These are phyloP conservation scores for Hypoxylon sp. DNA, from an alignment of 2,329 filamentous ascomycete genomes.

Conservation along the genomic window DNA sequence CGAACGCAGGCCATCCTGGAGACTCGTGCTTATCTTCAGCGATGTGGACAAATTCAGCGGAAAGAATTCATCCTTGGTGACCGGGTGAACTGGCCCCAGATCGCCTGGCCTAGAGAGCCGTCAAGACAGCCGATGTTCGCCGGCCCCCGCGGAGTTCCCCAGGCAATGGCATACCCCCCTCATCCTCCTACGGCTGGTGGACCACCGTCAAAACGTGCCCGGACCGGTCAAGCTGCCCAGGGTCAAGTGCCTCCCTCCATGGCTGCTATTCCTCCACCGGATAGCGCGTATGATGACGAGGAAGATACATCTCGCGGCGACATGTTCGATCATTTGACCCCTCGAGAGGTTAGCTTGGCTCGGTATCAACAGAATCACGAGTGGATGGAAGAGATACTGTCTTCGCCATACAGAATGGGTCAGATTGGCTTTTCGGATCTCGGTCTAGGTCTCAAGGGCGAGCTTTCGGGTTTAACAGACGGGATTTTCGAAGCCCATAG, in stretches of 20 bases:
- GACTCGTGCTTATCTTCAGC: slow-evolving; percentile 75
- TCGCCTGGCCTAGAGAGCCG: slow-evolving; percentile 75
- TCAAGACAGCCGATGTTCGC: slow-evolving; percentile 67
- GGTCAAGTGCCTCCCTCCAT: slow-evolving; percentile 56
- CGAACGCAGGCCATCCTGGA: slow-evolving; percentile 73
- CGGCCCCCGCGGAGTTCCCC: slow-evolving; percentile 66
- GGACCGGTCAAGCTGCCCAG: slow-evolving; percentile 61
- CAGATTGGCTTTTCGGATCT: slow-evolving; percentile 91
- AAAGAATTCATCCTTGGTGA: slow-evolving; percentile 97
- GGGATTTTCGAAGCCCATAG: slow-evolving; percentile 82
- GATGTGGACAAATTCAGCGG: slow-evolving; percentile 83
- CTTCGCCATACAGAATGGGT: slow-evolving; percentile 86
- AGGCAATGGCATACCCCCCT: slow-evolving; percentile 74
- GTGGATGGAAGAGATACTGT: slow-evolving; percentile 98
- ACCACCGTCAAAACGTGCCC: slow-evolving; percentile 69
- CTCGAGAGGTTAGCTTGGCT: slow-evolving; percentile 87
- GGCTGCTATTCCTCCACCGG: slow-evolving; percentile 58
- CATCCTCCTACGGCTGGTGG: slow-evolving; percentile 61
- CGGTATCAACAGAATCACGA: slow-evolving; percentile 96
- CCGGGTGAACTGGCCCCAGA: slow-evolving; percentile 88
- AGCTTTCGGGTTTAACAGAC: slow-evolving; percentile 84
- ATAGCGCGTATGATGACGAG: slow-evolving; percentile 80
- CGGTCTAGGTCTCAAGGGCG: slow-evolving; percentile 86
- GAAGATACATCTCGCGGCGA: slow-evolving; percentile 91
- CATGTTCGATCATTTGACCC: slow-evolving; percentile 89